A percentile compares a stretch with the other conserved stretches of the same genome.
Conservation (phyloP, 2,329 filamentous ascomycete genomes). For the Fusarium chaquense region DNA sequence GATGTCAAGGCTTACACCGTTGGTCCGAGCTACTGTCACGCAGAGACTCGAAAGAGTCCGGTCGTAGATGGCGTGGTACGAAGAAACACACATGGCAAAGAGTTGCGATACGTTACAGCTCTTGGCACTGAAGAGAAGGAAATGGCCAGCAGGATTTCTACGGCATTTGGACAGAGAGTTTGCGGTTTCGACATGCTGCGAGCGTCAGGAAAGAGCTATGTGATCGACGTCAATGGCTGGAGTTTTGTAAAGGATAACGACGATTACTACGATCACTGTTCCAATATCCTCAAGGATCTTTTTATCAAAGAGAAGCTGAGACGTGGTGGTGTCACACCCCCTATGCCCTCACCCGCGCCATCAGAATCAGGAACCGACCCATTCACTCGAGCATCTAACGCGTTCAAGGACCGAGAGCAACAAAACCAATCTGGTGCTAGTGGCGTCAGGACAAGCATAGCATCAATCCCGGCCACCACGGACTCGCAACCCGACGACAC, state of each 20-base stretch:
- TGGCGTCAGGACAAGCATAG: conserved; percentile 49
- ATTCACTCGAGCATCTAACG: conserved; percentile 51
- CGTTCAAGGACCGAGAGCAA: conserved; percentile 57
- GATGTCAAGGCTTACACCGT: conserved; percentile 99
- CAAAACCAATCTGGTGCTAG: conserved; percentile 30
- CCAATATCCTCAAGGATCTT: conserved; percentile 86
- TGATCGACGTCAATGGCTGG: conserved; percentile 99
- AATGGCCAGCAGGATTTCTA: conserved; percentile 90
- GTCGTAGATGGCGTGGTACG: conserved; percentile 96
- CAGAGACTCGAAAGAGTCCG: conserved; percentile 95
- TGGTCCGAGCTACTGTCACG: conserved; percentile 91
- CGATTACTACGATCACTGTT: conserved; percentile 94
- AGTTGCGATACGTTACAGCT: conserved; percentile 93
- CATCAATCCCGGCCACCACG: conserved; percentile 29
- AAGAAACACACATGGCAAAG: conserved; percentile 96
- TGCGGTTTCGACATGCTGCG: conserved; percentile 96
- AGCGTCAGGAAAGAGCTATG: conserved; percentile 89
- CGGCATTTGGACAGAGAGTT: conserved; percentile 91
- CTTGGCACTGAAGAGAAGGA: conserved; percentile 83
- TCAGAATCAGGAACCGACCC: conserved; percentile 61
- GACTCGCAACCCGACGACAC: conserved; percentile 47
- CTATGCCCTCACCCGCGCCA: conserved; percentile 62
- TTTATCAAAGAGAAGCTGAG: conserved; percentile 84
- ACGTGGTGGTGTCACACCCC: conserved; percentile 69
- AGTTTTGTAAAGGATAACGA: conserved; percentile 99